phyloP scores from a whole-genome alignment of 2,329 filamentous ascomycete species.

The Fusarium udum region DNA sequence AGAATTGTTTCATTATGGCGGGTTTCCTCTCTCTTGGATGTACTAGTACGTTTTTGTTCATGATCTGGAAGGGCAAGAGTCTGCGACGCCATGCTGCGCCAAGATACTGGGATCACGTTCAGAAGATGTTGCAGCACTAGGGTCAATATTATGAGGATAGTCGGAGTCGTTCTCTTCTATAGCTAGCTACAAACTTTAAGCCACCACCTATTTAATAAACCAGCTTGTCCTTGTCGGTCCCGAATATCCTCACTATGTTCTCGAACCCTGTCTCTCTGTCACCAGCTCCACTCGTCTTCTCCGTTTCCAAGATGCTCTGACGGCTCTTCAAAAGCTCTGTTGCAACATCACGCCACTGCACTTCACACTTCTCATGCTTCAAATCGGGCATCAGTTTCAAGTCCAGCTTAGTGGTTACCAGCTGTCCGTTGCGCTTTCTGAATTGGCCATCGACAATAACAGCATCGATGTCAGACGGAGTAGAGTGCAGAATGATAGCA shows the following conservation, averaged over 20 bases:
- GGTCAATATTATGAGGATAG: too few species aligned
- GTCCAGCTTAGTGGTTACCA: neutral
- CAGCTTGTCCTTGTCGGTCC: neutral
- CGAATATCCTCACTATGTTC: neutral
- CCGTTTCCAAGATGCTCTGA: neutral
- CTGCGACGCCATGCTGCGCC: neutral
- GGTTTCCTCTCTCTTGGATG: neutral
- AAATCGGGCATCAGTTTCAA: neutral
- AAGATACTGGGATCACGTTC: neutral
- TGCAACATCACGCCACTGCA: conserved; percentile 4
- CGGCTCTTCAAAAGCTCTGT: neutral
- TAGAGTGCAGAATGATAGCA: conserved; percentile 1
- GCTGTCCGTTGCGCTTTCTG: neutral
- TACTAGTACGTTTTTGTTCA: neutral
- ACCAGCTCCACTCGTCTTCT: neutral
- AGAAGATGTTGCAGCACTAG: neutral
- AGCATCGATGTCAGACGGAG: neutral
- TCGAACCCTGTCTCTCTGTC: neutral
- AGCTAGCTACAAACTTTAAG: neutral
- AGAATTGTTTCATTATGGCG: neutral
- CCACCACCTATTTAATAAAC: neutral
- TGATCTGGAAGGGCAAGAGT: neutral
- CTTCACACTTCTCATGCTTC: neutral
- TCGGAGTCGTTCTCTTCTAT: neutral
- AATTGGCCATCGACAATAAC: conserved; percentile 14